phyloP scores from a whole-genome alignment of 768 basidiomycete genomes.

The Clathrus columnatus region DNA sequence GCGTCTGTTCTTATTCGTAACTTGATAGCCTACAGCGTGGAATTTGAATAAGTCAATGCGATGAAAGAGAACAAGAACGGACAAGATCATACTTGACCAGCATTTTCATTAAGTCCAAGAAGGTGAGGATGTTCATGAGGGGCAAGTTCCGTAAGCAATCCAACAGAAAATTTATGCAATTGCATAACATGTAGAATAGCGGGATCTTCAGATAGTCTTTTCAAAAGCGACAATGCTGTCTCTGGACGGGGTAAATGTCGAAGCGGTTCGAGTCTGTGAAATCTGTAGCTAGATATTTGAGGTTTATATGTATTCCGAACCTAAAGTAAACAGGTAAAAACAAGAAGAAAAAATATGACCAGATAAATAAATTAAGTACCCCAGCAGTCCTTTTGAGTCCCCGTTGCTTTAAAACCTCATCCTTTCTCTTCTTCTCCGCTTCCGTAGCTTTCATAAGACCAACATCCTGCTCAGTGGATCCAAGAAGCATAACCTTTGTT shows the following conservation, averaged over 20 bases:
- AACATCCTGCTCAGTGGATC: constrained; percentile 52
- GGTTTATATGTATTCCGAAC: constrained; percentile 47
- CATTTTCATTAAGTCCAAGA: constrained; percentile 59
- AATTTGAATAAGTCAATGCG: not conserved
- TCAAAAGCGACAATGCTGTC: constrained; percentile 45
- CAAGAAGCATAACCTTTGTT: constrained; percentile 61
- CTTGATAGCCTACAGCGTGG: constrained; percentile 40
- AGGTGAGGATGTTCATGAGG: constrained; percentile 66
- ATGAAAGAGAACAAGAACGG: not conserved
- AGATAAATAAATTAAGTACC: constrained; percentile 27
- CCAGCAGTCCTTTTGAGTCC: constrained; percentile 49
- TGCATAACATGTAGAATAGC: constrained; percentile 66
- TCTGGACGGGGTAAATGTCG: constrained; percentile 55
- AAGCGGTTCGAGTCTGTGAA: constrained; percentile 57
- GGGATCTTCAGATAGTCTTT: constrained; percentile 56
- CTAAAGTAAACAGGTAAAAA: constrained; percentile 20
- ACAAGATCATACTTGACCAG: constrained; percentile 26
- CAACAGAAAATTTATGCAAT: constrained; percentile 58
- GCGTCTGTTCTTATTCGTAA: constrained; percentile 59
- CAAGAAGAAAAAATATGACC: not conserved
- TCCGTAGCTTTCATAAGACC: constrained; percentile 46
- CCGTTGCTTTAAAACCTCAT: constrained; percentile 51
- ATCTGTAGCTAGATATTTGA: constrained; percentile 40
- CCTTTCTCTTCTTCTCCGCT: constrained; percentile 45
- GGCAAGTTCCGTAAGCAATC: constrained; percentile 65